phyloP scores from a whole-genome alignment of 1,284 basidiomycete genomes.

The Moniliophthora roreri region DNA sequence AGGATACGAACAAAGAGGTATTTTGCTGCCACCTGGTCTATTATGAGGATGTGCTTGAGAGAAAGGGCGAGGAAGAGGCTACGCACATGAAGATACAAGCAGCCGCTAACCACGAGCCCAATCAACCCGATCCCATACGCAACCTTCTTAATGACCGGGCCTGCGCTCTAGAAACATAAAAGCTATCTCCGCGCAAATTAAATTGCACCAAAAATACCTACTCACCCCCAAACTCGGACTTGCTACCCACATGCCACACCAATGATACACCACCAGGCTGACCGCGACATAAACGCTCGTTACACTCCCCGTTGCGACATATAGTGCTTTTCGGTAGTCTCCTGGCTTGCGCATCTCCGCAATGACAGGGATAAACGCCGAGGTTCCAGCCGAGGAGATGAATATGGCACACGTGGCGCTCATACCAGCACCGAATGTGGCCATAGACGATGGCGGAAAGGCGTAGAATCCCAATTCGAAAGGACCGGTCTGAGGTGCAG shows the following conservation, averaged over 20 bases:
- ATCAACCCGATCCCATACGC: neutral
- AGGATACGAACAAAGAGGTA: slow-evolving; percentile 1
- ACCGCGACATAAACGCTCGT: neutral
- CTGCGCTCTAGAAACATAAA: neutral
- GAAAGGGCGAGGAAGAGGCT: neutral
- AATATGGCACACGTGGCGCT: slow-evolving; percentile 1
- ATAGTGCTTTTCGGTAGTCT: neutral
- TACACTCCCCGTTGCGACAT: neutral
- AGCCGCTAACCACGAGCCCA: neutral
- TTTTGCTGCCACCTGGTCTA: neutral
- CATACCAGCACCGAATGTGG: neutral
- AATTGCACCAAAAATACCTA: neutral
- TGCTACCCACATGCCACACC: slow-evolving; percentile 4
- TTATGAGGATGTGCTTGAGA: neutral
- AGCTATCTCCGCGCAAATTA: neutral
- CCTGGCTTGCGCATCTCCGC: neutral
- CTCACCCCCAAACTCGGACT: slow-evolving; percentile 3
- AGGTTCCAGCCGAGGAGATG: neutral
- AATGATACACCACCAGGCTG: neutral
- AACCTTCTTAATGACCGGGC: neutral
- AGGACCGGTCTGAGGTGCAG: neutral
- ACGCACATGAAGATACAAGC: slow-evolving; percentile 3
- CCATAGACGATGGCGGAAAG: neutral
- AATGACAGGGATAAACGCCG: slow-evolving; percentile 2
- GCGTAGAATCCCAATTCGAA: slow-evolving; percentile 1